These are phyloP conservation scores for Lentinula boryana DNA, from an alignment of 768 basidiomycete species.

Conservation along the genomic window DNA sequence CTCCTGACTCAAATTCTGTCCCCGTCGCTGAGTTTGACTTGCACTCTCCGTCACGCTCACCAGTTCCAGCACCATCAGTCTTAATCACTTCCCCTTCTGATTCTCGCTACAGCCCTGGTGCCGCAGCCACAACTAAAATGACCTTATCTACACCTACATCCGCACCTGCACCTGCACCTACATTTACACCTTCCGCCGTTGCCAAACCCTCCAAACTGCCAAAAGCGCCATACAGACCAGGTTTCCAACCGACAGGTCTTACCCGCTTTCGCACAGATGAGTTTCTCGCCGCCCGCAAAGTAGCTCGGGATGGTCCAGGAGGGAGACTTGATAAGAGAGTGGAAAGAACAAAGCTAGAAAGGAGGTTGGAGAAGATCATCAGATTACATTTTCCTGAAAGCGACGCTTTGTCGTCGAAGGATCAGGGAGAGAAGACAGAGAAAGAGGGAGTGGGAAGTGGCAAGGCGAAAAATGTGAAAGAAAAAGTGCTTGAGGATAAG, in stretches of 20 bases:
- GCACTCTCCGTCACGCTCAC: background rate
- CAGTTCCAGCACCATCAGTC: background rate
- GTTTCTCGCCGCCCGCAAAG: conserved; percentile 48
- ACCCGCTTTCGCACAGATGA: conserved; percentile 78
- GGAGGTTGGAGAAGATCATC: conserved; percentile 86
- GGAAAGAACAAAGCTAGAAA: conserved; percentile 78
- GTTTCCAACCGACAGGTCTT: conserved; percentile 91
- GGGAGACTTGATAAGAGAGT: conserved; percentile 41
- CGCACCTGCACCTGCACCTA: conserved; percentile 12
- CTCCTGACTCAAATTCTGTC: background rate
- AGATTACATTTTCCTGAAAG: conserved; percentile 55
- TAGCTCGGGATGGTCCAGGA: conserved; percentile 31
- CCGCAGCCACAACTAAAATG: background rate
- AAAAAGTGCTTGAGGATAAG: background rate
- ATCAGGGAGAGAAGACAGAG: background rate
- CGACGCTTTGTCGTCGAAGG: conserved; percentile 7
- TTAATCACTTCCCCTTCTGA: background rate
- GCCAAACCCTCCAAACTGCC: conserved; percentile 16
- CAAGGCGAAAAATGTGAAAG: background rate
- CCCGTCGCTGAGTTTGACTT: background rate
- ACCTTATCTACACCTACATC: conserved; percentile 9
- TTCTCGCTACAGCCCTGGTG: background rate
- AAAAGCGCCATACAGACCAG: conserved; percentile 72
- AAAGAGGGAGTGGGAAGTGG: background rate
- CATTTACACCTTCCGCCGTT: conserved; percentile 30